Conservation (phyloP, 2,329 filamentous ascomycete species). For the Botrytis byssoidea region DNA sequence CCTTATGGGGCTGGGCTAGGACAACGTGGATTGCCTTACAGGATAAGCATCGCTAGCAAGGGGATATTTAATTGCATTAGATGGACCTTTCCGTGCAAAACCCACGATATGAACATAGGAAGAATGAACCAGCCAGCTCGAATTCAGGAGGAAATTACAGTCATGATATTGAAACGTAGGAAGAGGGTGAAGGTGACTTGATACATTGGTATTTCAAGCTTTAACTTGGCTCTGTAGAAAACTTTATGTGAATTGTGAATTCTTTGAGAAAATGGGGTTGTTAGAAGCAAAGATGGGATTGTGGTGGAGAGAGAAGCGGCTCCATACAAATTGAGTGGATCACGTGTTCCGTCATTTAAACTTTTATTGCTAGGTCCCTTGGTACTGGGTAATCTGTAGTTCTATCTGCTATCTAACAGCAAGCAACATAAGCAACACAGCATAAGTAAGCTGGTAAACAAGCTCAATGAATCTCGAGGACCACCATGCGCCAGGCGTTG, state of each 20-base stretch:
- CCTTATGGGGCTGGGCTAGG: not conserved
- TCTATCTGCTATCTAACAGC: not conserved
- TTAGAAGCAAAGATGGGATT: not conserved
- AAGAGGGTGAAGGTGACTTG: not conserved
- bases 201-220: not conserved
- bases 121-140: not conserved
- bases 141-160: not conserved
- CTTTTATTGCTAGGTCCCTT: not conserved
- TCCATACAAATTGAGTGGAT: not conserved
- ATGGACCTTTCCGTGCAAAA: not conserved
- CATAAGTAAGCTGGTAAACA: not conserved
- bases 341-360: constrained; percentile 6
- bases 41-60: not conserved
- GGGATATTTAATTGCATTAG: not conserved
- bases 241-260: not conserved
- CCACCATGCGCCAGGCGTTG: not conserved
- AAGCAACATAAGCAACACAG: not conserved
- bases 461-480: not conserved
- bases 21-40: constrained; percentile 4
- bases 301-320: not conserved
- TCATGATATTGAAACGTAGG: not conserved
- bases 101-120: not conserved
- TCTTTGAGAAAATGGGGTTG: not conserved
- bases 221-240: not conserved
- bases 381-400: not conserved